Evolutionary conservation across 257 asterid species (phyloP).

Genomic region (Solanum pinnatisectum): DNA sequence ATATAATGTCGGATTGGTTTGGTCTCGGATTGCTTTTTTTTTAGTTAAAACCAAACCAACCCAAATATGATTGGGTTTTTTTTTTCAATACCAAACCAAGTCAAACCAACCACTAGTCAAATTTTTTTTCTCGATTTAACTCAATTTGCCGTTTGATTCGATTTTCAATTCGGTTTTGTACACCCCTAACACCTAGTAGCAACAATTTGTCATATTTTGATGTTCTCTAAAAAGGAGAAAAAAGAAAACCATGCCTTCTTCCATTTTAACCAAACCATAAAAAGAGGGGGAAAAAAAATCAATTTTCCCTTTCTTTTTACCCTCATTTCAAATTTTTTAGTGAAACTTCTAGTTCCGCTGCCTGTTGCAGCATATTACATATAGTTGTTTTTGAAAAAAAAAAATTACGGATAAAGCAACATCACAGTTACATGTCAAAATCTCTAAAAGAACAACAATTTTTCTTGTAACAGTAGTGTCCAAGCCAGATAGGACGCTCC

Average conservation of each 20-base stretch:
- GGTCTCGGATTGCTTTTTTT: no score
- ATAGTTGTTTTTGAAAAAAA: neutral
- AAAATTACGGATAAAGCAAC: neutral
- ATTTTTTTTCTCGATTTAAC: no score
- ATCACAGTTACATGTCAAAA: neutral
- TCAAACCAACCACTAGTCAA: no score
- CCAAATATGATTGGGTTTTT: no score
- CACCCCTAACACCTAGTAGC: no score
- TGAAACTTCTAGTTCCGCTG: neutral
- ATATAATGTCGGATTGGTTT: no score
- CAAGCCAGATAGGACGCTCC: neutral
- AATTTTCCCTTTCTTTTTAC: neutral
- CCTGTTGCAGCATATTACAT: neutral
- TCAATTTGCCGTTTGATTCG: no score
- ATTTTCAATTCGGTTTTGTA: no score
- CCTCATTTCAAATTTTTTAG: neutral
- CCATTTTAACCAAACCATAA: neutral
- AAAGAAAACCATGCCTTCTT: neutral
- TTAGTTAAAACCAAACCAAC: no score
- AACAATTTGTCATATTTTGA: neutral
- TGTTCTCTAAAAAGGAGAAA: neutral
- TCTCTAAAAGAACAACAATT: neutral
- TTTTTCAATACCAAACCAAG: no score
- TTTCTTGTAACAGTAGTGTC: neutral
- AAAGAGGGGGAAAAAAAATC: neutral